These are phyloP conservation scores for Phoma herbarum DNA, from an alignment of 2,329 filamentous ascomycete genomes.

Conservation along the genomic window DNA sequence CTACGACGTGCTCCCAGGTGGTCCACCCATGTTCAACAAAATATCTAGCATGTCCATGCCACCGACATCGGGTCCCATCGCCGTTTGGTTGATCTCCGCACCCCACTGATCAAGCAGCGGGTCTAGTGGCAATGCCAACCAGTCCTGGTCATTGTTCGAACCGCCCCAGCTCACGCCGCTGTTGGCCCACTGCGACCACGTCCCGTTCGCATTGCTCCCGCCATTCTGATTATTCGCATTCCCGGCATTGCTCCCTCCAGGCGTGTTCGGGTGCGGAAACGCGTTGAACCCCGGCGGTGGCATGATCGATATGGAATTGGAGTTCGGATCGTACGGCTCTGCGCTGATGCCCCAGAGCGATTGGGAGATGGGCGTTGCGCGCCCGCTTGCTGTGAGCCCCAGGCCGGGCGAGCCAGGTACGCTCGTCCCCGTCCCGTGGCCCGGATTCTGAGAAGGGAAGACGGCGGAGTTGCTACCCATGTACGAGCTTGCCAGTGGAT, in stretches of 20 bases:
- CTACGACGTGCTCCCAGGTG: constrained; percentile 35
- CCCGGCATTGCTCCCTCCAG: constrained; percentile 25
- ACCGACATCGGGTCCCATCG: constrained; percentile 72
- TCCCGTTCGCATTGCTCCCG: constrained; percentile 18
- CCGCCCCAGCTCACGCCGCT: constrained; percentile 30
- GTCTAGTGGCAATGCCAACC: constrained; percentile 69
- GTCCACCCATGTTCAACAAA: constrained; percentile 52
- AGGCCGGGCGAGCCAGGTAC: constrained; percentile 40
- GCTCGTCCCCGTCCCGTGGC: constrained; percentile 30
- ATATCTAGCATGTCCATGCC: constrained; percentile 61
- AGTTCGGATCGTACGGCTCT: constrained; percentile 56
- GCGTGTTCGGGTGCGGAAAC: constrained; percentile 18
- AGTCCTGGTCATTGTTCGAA: constrained; percentile 58
- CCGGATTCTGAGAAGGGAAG: constrained; percentile 6
- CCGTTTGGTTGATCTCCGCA: constrained; percentile 64
- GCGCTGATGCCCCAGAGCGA: constrained; percentile 56
- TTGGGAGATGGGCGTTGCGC: constrained; percentile 44
- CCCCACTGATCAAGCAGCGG: constrained; percentile 67
- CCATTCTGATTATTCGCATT: constrained; percentile 18
- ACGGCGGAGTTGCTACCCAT: constrained; percentile 17
- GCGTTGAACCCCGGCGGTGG: constrained; percentile 35
- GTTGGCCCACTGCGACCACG: constrained; percentile 33
- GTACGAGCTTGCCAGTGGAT: constrained; percentile 28
- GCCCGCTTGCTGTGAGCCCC: constrained; percentile 41
- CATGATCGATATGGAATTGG: constrained; percentile 58